Evolutionary conservation across 352 stramenopile species (phyloP), one percentile per base, ranked within the genome.

Genomic region (Stramenopiles sp.): DNA sequence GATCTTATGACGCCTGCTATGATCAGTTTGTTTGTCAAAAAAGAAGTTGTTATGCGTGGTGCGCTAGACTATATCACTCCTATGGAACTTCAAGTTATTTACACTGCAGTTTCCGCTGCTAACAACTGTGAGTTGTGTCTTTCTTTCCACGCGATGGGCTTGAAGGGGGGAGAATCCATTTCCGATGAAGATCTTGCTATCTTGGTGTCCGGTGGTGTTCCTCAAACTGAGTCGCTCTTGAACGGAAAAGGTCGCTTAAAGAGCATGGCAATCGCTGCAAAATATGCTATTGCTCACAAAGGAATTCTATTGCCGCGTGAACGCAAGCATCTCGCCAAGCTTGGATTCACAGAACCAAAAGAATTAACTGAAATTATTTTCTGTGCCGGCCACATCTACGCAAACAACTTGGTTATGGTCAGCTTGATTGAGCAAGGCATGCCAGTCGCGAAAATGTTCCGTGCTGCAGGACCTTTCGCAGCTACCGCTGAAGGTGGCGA

Each of bases 101-200:
- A 81, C 81, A 80, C 81, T 39, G 81, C 75, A 30, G 81, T 82
- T 22, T 82, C 75, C 22, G 27, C 81, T 14, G 27, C 76, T 32
- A 82, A 82, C 81, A 82, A 82, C 76, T 82, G 81, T 39, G 81
- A 82, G 76, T 32, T 82, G 32, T 82, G 81, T 32, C 44, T 82
- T 33, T 31, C 14, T 27, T 82, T 82, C 76, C 76, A 82, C 76
- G 55, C 81, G 30, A 81, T 81, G 67, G 81, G 75, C 67, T 14
- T 82, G 30, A n/a, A n/a, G n/a, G n/a, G n/a, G n/a, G 81, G 81
- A 30, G 81, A 22, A 25, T 30, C 81, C 31, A 25, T n/a, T 25
- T 80, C 27, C 30, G 14, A 27, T 30, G 76, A 71, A 30, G 81
- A 82, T n/a, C 30, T 81, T 33, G 75, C 31, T 32, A 30, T n/a